These are phyloP conservation scores for Abelmoschus esculentus DNA, from an alignment of 345 rosid genomes.

Conservation along the genomic window DNA sequence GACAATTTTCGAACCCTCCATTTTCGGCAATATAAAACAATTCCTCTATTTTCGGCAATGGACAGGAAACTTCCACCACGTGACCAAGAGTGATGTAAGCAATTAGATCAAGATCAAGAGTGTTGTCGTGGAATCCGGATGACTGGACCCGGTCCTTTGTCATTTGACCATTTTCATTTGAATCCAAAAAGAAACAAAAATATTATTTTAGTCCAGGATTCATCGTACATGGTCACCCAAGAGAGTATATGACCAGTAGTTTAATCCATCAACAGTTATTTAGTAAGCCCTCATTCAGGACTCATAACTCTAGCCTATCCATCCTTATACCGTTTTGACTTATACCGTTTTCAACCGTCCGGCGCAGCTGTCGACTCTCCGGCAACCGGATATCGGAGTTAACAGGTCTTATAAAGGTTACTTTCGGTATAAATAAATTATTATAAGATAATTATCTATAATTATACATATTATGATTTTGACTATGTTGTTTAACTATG, in stretches of 20 bases:
- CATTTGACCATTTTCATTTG: background rate
- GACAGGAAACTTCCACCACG: background rate
- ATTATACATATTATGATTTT: background rate
- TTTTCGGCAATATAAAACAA: background rate
- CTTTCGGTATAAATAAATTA: background rate
- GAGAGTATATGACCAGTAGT: background rate
- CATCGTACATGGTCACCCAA: conserved; percentile 21
- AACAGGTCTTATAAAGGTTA: background rate
- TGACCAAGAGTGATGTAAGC: background rate
- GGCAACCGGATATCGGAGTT: background rate
- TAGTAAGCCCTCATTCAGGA: conserved; percentile 13
- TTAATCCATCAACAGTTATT: background rate
- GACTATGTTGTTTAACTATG: background rate
- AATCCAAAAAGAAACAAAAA: background rate
- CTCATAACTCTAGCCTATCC: background rate
- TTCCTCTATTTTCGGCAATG: background rate
- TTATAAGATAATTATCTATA: background rate
- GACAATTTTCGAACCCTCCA: no score
- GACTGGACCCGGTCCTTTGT: background rate
- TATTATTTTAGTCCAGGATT: conserved; percentile 15
- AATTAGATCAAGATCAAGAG: background rate
- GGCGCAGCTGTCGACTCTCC: background rate
- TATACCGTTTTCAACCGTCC: background rate
- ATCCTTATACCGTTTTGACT: background rate
- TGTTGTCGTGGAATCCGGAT: background rate